A percentile compares a stretch with the other conserved stretches of the same genome.
phyloP scores from a whole-genome alignment of 2,329 filamentous ascomycete species.

The Neonectria hederae region DNA sequence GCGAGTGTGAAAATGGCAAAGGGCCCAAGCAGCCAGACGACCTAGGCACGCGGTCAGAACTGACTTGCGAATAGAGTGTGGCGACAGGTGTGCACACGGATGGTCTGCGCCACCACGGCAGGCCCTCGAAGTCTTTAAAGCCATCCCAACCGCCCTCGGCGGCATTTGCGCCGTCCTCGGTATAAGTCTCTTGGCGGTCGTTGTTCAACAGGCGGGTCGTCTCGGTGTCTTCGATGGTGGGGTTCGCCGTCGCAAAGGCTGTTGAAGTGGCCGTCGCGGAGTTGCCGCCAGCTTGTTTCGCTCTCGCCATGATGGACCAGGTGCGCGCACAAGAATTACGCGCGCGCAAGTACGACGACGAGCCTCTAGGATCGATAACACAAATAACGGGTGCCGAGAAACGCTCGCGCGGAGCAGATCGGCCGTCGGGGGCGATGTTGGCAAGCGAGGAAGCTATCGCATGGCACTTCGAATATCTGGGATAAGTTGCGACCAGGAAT shows the following conservation, averaged over 20 bases:
- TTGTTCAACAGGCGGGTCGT: constrained; percentile 52
- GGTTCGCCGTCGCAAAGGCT: background rate
- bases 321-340: background rate
- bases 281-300: background rate
- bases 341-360: background rate
- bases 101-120: constrained; percentile 71
- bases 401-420: constrained; percentile 5
- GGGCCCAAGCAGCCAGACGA: constrained; percentile 84
- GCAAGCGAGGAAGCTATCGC: constrained; percentile 8
- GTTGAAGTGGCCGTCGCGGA: background rate
- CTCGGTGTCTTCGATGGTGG: constrained; percentile 43
- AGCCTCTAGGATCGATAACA: background rate
- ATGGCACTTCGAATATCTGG: background rate
- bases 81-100: constrained; percentile 57
- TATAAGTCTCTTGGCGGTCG: constrained; percentile 30
- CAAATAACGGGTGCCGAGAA: background rate
- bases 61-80: background rate
- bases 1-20: constrained; percentile 85
- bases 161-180: constrained; percentile 24
- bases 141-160: constrained; percentile 55
- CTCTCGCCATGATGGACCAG: background rate
- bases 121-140: constrained; percentile 65
- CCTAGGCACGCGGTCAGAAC: constrained; percentile 56
- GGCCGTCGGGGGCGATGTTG: constrained; percentile 5
- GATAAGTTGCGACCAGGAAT: constrained; percentile 5